Evolutionary conservation across 768 basidiomycete genomes (phyloP).

Genomic region (Russula lepida): DNA sequence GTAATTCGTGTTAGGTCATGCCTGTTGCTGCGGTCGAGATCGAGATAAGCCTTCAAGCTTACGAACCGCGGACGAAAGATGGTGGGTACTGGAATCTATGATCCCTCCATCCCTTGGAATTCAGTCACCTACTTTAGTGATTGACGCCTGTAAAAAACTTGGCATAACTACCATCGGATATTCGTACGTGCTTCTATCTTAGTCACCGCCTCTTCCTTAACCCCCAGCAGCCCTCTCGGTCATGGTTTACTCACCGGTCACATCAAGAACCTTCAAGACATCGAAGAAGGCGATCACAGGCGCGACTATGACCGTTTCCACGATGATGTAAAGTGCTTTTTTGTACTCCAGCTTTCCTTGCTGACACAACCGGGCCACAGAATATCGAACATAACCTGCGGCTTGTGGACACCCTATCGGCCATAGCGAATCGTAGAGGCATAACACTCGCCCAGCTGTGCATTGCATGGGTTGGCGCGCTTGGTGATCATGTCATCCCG

Average conservation of each 20-base stretch:
- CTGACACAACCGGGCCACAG: slow-evolving; percentile 17
- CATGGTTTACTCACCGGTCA: slow-evolving; percentile 45
- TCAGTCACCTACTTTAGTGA: slow-evolving; percentile 28
- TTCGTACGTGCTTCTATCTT: slow-evolving; percentile 29
- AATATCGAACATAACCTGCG: slow-evolving; percentile 35
- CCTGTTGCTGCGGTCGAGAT: slow-evolving; percentile 59
- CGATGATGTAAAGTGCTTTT: slow-evolving; percentile 26
- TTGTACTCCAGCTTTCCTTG: slow-evolving; percentile 1
- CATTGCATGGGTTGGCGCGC: slow-evolving; percentile 34
- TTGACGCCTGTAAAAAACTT: slow-evolving; percentile 45
- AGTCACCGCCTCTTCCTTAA: neutral
- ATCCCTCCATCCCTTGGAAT: neutral
- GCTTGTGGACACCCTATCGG: slow-evolving; percentile 34
- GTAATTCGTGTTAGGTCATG: slow-evolving; percentile 33
- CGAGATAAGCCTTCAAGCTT: slow-evolving; percentile 56
- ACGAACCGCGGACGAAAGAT: slow-evolving; percentile 43
- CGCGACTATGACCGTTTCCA: slow-evolving; percentile 30
- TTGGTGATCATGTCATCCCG: slow-evolving; percentile 35
- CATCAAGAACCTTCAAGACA: slow-evolving; percentile 32
- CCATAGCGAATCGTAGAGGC: slow-evolving; percentile 35
- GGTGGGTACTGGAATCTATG: slow-evolving; percentile 24
- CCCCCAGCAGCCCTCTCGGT: slow-evolving; percentile 39
- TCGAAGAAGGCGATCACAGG: slow-evolving; percentile 31
- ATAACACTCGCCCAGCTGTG: slow-evolving; percentile 34
- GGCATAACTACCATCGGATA: slow-evolving; percentile 51